These are phyloP conservation scores for Yamadazyma takamatsuzukensis DNA, from an alignment of 805 yeast species.

Conservation along the genomic window DNA sequence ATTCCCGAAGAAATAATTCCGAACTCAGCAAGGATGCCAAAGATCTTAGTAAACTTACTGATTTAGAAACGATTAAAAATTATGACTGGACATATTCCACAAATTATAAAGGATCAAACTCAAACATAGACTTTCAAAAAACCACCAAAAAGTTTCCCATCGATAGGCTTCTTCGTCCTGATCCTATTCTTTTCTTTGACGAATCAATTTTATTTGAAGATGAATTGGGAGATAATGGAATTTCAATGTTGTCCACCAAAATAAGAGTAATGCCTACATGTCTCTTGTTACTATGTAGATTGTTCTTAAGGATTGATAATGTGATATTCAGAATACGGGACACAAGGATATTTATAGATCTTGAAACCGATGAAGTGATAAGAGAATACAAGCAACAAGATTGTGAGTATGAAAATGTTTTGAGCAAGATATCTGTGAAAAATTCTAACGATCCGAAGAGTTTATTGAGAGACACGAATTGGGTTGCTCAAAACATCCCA, in stretches of 20 bases:
- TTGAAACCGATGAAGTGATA: slow-evolving; percentile 56
- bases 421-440: slow-evolving; percentile 21
- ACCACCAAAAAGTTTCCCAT: slow-evolving; percentile 54
- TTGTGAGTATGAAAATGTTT: slow-evolving; percentile 28
- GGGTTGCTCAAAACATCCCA: slow-evolving; percentile 66
- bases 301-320: slow-evolving; percentile 85
- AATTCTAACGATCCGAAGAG: slow-evolving; percentile 35
- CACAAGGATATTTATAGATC: slow-evolving; percentile 79
- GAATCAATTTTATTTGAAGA: slow-evolving; percentile 90
- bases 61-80: slow-evolving; percentile 65
- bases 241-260: slow-evolving; percentile 70
- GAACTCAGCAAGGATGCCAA: slow-evolving; percentile 15
- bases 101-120: slow-evolving; percentile 61
- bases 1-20: slow-evolving; percentile 27
- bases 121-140: slow-evolving; percentile 16
- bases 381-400: slow-evolving; percentile 73
- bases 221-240: slow-evolving; percentile 95
- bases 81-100: slow-evolving; percentile 97
- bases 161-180: slow-evolving; percentile 63
- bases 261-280: slow-evolving; percentile 87
- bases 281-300: slow-evolving; percentile 66
- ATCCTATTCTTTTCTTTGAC: slow-evolving; percentile 85
- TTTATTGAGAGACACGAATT: slow-evolving; percentile 64
- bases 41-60: slow-evolving; percentile 39
- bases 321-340: slow-evolving; percentile 83